Evolutionary conservation across 176 grass and related monocot genomes (phyloP), one percentile per base, ranked within the genome.

Genomic region (Phoenix roebelenii): DNA sequence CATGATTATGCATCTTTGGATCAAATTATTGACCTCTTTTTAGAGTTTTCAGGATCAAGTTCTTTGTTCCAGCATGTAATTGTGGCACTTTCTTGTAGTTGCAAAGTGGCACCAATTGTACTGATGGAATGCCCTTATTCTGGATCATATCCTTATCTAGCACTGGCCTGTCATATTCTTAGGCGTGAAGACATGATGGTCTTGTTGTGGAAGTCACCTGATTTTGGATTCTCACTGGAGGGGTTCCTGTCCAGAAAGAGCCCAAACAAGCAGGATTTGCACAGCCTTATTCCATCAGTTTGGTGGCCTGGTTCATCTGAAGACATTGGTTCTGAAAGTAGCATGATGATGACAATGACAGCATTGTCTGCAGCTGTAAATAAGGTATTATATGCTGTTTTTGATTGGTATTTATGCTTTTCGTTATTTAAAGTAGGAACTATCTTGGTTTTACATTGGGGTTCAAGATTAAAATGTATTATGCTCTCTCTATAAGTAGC

Each of bases 221-320:
- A 93, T 81, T 87, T 93, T 70, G 58, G 61, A 18, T 77, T 84
- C 63, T 87, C 80, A 0, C 78, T 93, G 19, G 89, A 93, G 80
- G 83, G 83, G n/a, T 87, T 87, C 51, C 89, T 93, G 56, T 81
- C 89, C 35, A 74, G 70, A 49, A 93, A 87, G 70, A 83, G 73
- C 59, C 84, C 84, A 72, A 93, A 87, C 72, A 87, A 84, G 74
- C 83, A 82, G 62, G 84, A 93, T 60, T 64, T 93, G 55, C 79
- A 93, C 52, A 77, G 61, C 71, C 83, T 93, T 52, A 71, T 93
- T 67, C 89, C 89, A 69, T 84, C 89, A 60, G 84, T 93, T 57
- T 93, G 89, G 89, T 93, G 89, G 89, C 84, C 83, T 73, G 80
- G 83, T 18, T 86, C 74, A 48, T 87, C 72, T 50, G 84, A 93